A percentile compares a stretch with the other conserved stretches of the same genome.
These are phyloP conservation scores for Dothideomycetes sp. DNA, from an alignment of 2,329 filamentous ascomycete species.

Conservation along the genomic window DNA sequence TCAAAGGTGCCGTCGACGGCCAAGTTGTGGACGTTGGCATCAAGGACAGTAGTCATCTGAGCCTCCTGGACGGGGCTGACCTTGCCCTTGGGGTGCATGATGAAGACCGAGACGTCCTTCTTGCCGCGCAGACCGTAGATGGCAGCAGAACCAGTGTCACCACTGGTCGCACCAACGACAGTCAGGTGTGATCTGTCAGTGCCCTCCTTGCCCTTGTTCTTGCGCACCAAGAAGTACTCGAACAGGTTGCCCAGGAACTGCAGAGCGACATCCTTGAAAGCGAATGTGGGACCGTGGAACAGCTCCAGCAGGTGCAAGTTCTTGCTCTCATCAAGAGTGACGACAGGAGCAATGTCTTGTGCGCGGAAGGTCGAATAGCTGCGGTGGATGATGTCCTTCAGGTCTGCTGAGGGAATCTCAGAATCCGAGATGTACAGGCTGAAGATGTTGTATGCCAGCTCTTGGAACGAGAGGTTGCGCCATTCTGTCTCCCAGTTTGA, in stretches of 20 bases:
- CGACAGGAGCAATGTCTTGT: slow-evolving; percentile 66
- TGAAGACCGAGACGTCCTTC: slow-evolving; percentile 94
- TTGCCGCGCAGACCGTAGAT: slow-evolving; percentile 93
- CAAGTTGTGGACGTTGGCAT: slow-evolving; percentile 87
- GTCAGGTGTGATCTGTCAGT: slow-evolving; percentile 69
- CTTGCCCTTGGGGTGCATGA: slow-evolving; percentile 83
- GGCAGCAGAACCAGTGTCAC: slow-evolving; percentile 85
- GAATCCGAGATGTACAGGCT: slow-evolving; percentile 74
- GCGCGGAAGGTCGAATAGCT: slow-evolving; percentile 87
- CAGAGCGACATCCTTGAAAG: slow-evolving; percentile 90
- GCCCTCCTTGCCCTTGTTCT: slow-evolving; percentile 60
- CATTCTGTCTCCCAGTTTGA: slow-evolving; percentile 58
- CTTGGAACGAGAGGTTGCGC: slow-evolving; percentile 68
- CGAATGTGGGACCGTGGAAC: slow-evolving; percentile 91
- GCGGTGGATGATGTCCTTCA: slow-evolving; percentile 72
- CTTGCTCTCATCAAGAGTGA: slow-evolving; percentile 60
- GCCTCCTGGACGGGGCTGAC: slow-evolving; percentile 88
- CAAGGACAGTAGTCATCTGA: slow-evolving; percentile 92
- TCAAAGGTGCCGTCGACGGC: slow-evolving; percentile 87
- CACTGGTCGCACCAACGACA: slow-evolving; percentile 77
- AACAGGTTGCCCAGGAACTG: slow-evolving; percentile 96
- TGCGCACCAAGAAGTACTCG: slow-evolving; percentile 71
- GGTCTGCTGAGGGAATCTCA: slow-evolving; percentile 72
- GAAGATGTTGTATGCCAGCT: slow-evolving; percentile 77
- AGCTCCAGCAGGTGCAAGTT: slow-evolving; percentile 84